Evolutionary conservation across 2,329 filamentous ascomycete genomes (phyloP), one percentile per base, ranked within the genome.

Genomic region (Aurifilum marmelostoma): DNA sequence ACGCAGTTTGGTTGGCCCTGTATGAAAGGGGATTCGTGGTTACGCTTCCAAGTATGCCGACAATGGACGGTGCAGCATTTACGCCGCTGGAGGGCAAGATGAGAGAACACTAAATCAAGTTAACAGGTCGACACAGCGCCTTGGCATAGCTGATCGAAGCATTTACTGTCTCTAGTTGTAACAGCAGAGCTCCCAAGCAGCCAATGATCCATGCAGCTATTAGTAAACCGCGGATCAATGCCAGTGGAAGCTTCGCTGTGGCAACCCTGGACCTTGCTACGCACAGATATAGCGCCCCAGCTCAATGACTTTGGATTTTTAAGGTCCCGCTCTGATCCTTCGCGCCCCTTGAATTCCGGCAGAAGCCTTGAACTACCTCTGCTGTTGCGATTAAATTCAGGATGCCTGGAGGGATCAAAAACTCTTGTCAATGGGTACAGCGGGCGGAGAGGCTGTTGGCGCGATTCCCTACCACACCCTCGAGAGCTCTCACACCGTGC

Each of bases 1-100:
- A 96, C 81, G 90, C 91, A 1, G 90, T 96, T 4, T 97, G 93
- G 93, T 79, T 95, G 72, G 82, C 83, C 54, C 78, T 87, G 75
- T 85, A 86, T 67, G 80, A 85, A 74, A 77, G 78, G 66, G 83
- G 85, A 12, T 27, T 7, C 12, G 72, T 79, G 69, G 74, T 82
- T 47, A 74, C 80, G 66, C 74, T 73, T 71, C 73, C 77, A 67
- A 75, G 77, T 54, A 77, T 75, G 14, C 84, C 84, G 11, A 73
- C 77, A 29, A 74, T 85, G 73, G 80, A 84, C 6, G 84, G 83
- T 0, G 75, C 80, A 56, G 73, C 72, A 5, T 85, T 86, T 74
- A 71, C 68, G 14, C 68, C 65, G 14, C 52, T 77, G 69, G 43
- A 66, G 16, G 63, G 69, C 43, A 39, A 50, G 41, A 39, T 1